Base-by-base conservation (phyloP, 2,329 filamentous ascomycete genomes). In the Cytospora piceicola region DNA sequence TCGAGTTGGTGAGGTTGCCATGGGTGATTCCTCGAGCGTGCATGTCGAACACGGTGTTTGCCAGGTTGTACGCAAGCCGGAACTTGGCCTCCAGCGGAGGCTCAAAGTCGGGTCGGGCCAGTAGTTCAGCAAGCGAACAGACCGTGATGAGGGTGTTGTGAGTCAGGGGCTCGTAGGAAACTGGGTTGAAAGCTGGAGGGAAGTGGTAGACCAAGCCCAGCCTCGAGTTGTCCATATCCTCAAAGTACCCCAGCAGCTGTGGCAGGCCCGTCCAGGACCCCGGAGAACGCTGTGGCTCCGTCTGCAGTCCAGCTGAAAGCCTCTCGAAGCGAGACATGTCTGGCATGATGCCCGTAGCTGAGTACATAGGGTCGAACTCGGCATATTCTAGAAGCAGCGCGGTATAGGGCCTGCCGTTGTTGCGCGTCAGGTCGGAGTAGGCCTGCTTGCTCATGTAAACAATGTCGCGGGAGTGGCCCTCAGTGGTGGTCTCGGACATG, bases 181-280 rank as follows among this genome's bases (percentile, higher is more conserved):
- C 80, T 12, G 86, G 80, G 68, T 85, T 83, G 76, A 91, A 90
- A 11, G 83, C 81, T 1, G 85, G 82, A 1, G 91, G 91, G 34
- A 94, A 85, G 58, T 90, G 88, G 71, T 92, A 94, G 14, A 94
- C 84, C 14, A 94, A 80, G 6, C 91, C 91, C 62, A 93, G 85
- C 12, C 91, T 84, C 0, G 91, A 88, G 61, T 86, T 81, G 22
- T 86, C 84, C 61, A 90, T 82, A 71, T 94, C 91, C 73, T 94
- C 90, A 71, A 92, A 93, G 72, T 92, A 94, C 2, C 86, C 88
- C 15, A 90, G 76, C 54, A 90, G 78, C 27, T 84, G 82, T 20
- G 88, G 85, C 12, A 89, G 72, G 69, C 91, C 81, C 73, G 84
- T 88, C 81, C 83, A 90, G 2, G 88, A 83, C 29, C 78, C 82